Percentiles rank a stretch among this genome's conserved stretches.
phyloP scores from a whole-genome alignment of 495 filamentous ascomycete species.

The Annulohypoxylon stygium region DNA sequence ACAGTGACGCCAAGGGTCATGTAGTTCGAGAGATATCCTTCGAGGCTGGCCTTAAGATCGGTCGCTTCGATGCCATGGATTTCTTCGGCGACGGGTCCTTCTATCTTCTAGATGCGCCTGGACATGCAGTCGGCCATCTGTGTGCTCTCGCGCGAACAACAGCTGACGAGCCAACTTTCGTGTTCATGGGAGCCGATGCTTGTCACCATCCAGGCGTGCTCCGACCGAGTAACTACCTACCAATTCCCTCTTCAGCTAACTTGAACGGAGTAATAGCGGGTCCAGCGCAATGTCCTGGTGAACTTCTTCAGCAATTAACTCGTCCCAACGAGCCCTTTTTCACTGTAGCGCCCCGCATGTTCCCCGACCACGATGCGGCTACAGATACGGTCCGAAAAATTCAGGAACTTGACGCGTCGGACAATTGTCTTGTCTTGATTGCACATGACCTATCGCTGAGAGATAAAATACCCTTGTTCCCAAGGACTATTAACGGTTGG shows the following conservation, averaged over 20 bases:
- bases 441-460: not conserved
- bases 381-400: not conserved
- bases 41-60: slow-evolving; percentile 50
- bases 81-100: slow-evolving; percentile 70
- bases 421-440: slow-evolving; percentile 4
- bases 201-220: slow-evolving; percentile 7
- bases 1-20: slow-evolving; percentile 55
- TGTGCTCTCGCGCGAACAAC: slow-evolving; percentile 61
- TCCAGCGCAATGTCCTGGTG: not conserved
- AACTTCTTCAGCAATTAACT: not conserved
- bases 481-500: slow-evolving; percentile 5
- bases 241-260: not conserved
- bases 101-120: slow-evolving; percentile 65
- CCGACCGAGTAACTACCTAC: slow-evolving; percentile 3
- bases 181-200: slow-evolving; percentile 10
- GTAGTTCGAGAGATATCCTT: slow-evolving; percentile 56
- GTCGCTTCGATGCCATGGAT: slow-evolving; percentile 65
- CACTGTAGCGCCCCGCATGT: slow-evolving; percentile 8
- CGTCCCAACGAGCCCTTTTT: not conserved
- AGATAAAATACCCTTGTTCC: slow-evolving; percentile 2
- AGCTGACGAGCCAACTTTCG: not conserved
- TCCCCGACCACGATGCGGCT: slow-evolving; percentile 4
- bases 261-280: not conserved
- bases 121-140: slow-evolving; percentile 66
- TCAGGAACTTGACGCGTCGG: not conserved